Evolutionary conservation across 2,329 filamentous ascomycete species (phyloP).

Genomic region (Talaromyces sp.): DNA sequence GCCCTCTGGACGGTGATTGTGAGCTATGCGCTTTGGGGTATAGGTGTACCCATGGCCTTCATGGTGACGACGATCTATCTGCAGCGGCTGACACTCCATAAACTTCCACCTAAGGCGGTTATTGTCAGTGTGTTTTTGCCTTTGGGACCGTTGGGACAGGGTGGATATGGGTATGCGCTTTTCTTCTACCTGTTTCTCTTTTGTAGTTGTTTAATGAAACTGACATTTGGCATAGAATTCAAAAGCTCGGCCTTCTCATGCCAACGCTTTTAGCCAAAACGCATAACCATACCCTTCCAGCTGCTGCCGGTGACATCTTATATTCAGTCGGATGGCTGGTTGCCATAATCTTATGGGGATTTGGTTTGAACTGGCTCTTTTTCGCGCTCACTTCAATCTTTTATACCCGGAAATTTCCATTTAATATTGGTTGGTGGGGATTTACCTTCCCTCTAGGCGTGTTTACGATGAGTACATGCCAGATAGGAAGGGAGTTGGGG

Average conservation of each 20-base stretch:
- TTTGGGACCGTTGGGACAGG: conserved; percentile 62
- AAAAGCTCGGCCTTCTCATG: conserved; percentile 49
- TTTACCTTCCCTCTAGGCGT: conserved; percentile 58
- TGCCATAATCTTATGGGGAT: conserved; percentile 37
- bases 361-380: conserved; percentile 38
- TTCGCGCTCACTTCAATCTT: conserved; percentile 35
- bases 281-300: conserved; percentile 22
- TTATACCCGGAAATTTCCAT: conserved; percentile 43
- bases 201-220: background rate
- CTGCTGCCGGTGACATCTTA: conserved; percentile 28
- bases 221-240: conserved; percentile 28
- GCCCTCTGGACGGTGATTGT: conserved; percentile 59
- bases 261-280: conserved; percentile 30
- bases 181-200: background rate
- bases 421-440: conserved; percentile 61
- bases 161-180: conserved; percentile 50
- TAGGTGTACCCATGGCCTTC: conserved; percentile 57
- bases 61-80: conserved; percentile 65
- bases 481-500: conserved; percentile 47
- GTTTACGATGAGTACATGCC: conserved; percentile 45
- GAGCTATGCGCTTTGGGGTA: conserved; percentile 67
- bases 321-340: conserved; percentile 34
- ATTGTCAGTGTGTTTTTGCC: conserved; percentile 66
- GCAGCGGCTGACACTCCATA: conserved; percentile 61
- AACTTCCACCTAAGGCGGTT: conserved; percentile 62